Percentiles rank a stretch among this genome's conserved stretches.
Conservation (phyloP, 2,329 filamentous ascomycete genomes). For the Cadophora malorum region DNA sequence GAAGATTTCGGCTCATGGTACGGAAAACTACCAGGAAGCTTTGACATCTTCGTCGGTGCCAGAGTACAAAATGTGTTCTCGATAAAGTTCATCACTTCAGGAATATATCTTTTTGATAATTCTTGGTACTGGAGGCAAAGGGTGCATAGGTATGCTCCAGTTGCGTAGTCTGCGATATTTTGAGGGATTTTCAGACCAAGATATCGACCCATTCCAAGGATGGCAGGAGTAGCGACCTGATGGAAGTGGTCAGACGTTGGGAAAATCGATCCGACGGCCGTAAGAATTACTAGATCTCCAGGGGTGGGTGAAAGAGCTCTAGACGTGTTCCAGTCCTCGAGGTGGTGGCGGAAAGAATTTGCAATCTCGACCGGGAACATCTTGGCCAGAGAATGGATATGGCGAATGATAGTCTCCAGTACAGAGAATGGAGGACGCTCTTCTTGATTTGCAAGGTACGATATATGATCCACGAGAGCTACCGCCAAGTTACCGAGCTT, state of each 20-base stretch:
- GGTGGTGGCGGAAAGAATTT: conserved; percentile 75
- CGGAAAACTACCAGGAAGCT: conserved; percentile 63
- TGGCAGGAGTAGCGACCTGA: conserved; percentile 88
- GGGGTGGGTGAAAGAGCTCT: conserved; percentile 60
- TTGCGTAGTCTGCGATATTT: conserved; percentile 69
- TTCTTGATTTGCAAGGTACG: conserved; percentile 53
- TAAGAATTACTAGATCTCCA: conserved; percentile 83
- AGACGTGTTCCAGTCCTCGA: conserved; percentile 60
- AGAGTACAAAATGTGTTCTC: conserved; percentile 75
- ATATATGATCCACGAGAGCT: conserved; percentile 68
- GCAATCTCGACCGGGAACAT: conserved; percentile 81
- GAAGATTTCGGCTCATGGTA: conserved; percentile 60
- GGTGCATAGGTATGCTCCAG: conserved; percentile 79
- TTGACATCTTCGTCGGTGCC: conserved; percentile 59
- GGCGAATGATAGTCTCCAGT: conserved; percentile 82
- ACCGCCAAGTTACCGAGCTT: conserved; percentile 74
- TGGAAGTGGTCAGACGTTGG: conserved; percentile 98
- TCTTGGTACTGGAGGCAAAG: conserved; percentile 83
- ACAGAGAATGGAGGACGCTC: conserved; percentile 65
- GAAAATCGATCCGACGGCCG: conserved; percentile 83
- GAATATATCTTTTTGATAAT: conserved; percentile 85
- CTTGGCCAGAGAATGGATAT: conserved; percentile 91
- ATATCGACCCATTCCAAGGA: conserved; percentile 83
- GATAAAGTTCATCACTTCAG: conserved; percentile 84
- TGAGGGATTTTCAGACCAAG: conserved; percentile 78